phyloP scores from a whole-genome alignment of 306 rosid species.

The Arachis stenosperma region DNA sequence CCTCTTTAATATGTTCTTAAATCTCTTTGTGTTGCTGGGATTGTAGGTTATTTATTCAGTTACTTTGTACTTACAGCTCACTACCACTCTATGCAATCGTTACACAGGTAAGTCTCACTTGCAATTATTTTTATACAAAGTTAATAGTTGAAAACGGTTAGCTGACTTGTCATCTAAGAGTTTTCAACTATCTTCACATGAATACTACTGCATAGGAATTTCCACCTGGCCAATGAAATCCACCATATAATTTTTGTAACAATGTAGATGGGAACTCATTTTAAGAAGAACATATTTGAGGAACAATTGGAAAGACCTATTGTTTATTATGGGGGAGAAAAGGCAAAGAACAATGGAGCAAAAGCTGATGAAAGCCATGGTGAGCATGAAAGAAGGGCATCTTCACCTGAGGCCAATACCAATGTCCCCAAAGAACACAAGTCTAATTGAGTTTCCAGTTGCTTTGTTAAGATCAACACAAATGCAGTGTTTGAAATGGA shows the following conservation, averaged over 20 bases:
- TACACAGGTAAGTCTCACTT: conserved; percentile 67
- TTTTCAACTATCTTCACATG: too few species aligned
- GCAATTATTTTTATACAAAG: too few species aligned
- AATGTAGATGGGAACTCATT: conserved; percentile 81
- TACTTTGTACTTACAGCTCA: conserved; percentile 82
- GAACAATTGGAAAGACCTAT: conserved; percentile 69
- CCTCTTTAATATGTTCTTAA: neutral
- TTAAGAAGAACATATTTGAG: conserved; percentile 72
- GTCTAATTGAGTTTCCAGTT: neutral
- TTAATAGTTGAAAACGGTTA: too few species aligned
- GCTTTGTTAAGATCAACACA: neutral
- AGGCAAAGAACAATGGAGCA: conserved; percentile 53
- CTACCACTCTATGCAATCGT: conserved; percentile 85
- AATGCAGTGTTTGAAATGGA: neutral
- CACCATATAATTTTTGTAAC: neutral
- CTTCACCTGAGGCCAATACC: conserved; percentile 29
- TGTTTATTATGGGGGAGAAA: conserved; percentile 73
- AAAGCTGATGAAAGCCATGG: conserved; percentile 38
- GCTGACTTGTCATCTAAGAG: too few species aligned
- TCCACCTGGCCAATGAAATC: too few species aligned
- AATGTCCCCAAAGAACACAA: neutral
- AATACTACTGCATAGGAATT: neutral
- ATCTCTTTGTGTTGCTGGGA: neutral
- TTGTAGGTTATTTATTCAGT: conserved; percentile 71
- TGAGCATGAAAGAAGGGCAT: conserved; percentile 47